Evolutionary conservation across 2,329 filamentous ascomycete genomes (phyloP), one percentile per base, ranked within the genome.

Genomic region (Diaporthe humulicola): DNA sequence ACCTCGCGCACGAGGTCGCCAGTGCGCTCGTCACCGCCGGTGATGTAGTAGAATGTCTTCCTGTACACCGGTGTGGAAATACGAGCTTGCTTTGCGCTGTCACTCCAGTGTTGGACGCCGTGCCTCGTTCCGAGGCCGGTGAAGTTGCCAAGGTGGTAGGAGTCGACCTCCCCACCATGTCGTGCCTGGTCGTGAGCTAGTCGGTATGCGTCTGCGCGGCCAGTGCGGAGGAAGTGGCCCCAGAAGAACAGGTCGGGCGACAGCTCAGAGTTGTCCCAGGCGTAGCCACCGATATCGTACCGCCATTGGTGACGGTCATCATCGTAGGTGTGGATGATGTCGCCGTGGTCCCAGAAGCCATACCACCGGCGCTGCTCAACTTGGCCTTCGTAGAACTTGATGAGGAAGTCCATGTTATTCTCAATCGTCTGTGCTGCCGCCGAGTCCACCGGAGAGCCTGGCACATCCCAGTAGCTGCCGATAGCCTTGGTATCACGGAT

Each of bases 181-280:
- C 90, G 85, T 0, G 88, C 88, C 70, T 91, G 81, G 0, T 89
- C 88, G 78, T 92, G 90, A 0, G 90, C 90, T 61, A 92, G 87
- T 0, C 88, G 86, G 78, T 88, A 93, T 0, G 90, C 87, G 70
- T 91, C 89, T 4, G 86, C 85, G 2, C 88, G 84, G 0, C 90
- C 90, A 0, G 90, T 92, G 14, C 88, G 87, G 2, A 92, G 84
- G 81, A 92, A 93, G 74, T 90, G 89, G 5, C 86, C 87, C 91
- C 91, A 92, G 77, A 92, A 87, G 82, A 89, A 92, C 2, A 92
- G 81, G 77, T 92, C 90, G 0, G 91, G 89, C 0, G 90, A 92
- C 0, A 93, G 84, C 79, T 93, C 90, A 0, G 88, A 90, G 78
- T 92, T 92, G 66, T 92, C 90, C 91, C 91, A 92, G 0, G 90